Conservation (phyloP, 179 eudicot genomes). For the Corrigiola litoralis region DNA sequence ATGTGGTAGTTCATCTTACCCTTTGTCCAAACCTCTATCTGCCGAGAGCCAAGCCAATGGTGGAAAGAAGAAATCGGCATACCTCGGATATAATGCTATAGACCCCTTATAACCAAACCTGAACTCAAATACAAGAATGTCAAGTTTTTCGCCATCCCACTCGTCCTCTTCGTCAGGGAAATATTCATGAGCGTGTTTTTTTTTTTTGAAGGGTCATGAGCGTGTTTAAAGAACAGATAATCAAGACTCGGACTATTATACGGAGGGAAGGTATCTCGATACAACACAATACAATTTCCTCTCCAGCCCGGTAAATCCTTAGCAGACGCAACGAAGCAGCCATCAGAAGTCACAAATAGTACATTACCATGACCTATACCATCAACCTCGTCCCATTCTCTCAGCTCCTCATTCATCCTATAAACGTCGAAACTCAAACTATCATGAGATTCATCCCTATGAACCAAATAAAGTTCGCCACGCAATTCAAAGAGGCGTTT, state of each 20-base stretch:
- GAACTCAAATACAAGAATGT: constrained; percentile 8
- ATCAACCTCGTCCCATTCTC: constrained; percentile 16
- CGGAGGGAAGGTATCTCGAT: background rate
- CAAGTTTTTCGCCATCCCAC: background rate
- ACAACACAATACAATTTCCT: constrained; percentile 22
- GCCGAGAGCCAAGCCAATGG: background rate
- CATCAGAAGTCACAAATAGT: constrained; percentile 14
- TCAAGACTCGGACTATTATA: background rate
- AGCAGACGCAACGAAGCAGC: constrained; percentile 13
- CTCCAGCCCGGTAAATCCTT: constrained; percentile 16
- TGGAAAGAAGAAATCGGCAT: background rate
- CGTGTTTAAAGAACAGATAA: background rate
- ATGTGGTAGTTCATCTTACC: background rate
- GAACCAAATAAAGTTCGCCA: constrained; percentile 15
- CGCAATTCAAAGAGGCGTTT: constrained; percentile 10
- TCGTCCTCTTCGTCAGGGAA: background rate
- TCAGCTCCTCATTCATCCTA: constrained; percentile 17
- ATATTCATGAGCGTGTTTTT: too few species aligned
- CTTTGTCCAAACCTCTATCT: too few species aligned
- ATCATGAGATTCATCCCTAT: too few species aligned
- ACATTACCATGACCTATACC: constrained; percentile 17
- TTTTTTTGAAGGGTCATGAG: too few species aligned
- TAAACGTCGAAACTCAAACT: background rate
- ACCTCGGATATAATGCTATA: background rate
- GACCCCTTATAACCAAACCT: background rate